Base-by-base conservation (phyloP, 495 filamentous ascomycete genomes). In the Lasiosphaeria ovina region DNA sequence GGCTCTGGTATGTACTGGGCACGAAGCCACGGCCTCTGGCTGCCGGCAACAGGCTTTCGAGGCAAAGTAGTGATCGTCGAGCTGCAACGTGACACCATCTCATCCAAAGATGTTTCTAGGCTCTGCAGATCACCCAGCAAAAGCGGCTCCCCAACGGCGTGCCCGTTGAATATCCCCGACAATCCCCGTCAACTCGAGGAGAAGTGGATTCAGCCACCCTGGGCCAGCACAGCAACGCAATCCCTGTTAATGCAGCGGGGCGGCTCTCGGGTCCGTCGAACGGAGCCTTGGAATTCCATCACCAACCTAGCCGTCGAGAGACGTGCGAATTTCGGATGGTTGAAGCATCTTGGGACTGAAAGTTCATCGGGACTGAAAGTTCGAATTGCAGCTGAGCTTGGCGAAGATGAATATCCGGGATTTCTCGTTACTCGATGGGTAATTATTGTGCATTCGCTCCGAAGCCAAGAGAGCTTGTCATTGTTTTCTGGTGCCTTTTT, bases 221-320 rank as follows among this genome's bases (percentile, higher is more conserved):
- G 12, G 38, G 38, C 38, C 12, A 42, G 38, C 38, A 7, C 51
- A 34, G 56, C 45, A 14, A 36, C 32, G 51, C 49, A 50, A 63
- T 58, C 66, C 68, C 55, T 70, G 68, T 63, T 56, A n/a, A 62
- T 61, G 51, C 58, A 54, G 55, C 51, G 60, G 56, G 48, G 66
- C 62, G 51, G 38, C 58, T 61, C 59, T 36, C 60, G 49, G n/a
- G 6, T 47, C 59, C 14, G 11, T 6, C 48, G 24, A 57, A 35
- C 17, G 12, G 49, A 33, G 24, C 9, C 34, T 49, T 57, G 7
- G n/a, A 48, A 57, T 8, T 5, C 44, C 44, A 47, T 47, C 44
- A 8, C 12, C 38, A 42, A 47, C 24, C 24, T 2, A 24, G 24
- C 24, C 24, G 24, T 24, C 24, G 24, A 24, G 24, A 24, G 24